Evolutionary conservation across 495 filamentous ascomycete genomes (phyloP).

Genomic region (Tuber borchii): DNA sequence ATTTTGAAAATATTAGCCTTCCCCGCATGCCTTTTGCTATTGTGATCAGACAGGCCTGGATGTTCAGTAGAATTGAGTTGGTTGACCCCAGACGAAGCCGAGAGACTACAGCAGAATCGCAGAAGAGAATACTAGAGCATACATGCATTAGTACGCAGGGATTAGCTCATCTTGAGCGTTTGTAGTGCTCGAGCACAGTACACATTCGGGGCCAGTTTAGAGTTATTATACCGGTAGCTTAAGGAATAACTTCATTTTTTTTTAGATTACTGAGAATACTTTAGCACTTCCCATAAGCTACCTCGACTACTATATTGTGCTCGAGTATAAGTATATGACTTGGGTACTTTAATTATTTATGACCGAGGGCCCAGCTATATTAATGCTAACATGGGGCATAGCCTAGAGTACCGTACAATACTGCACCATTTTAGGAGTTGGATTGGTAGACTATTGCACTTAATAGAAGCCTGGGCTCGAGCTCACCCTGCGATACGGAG

Average conservation of each 20-base stretch:
- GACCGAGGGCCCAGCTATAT: background rate
- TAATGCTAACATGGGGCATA: background rate
- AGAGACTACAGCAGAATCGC: background rate
- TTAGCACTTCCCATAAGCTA: background rate
- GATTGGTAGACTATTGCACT: background rate
- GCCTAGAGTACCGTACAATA: background rate
- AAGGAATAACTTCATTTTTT: background rate
- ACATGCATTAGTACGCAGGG: background rate
- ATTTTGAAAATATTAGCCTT: background rate
- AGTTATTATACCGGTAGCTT: background rate
- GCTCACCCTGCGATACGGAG: background rate
- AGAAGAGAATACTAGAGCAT: background rate
- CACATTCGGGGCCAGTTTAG: background rate
- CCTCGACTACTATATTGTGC: background rate
- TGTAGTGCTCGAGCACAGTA: background rate
- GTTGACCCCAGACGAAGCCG: background rate
- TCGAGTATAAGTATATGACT: background rate
- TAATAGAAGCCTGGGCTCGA: background rate
- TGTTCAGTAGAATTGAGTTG: background rate
- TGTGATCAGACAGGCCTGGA: background rate
- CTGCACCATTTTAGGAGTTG: background rate
- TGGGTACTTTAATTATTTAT: background rate
- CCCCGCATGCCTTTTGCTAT: background rate
- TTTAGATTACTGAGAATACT: background rate
- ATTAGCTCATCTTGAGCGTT: background rate